These are phyloP conservation scores for Herpotrichia juniperi DNA, from an alignment of 2,329 filamentous ascomycete genomes.

Conservation along the genomic window DNA sequence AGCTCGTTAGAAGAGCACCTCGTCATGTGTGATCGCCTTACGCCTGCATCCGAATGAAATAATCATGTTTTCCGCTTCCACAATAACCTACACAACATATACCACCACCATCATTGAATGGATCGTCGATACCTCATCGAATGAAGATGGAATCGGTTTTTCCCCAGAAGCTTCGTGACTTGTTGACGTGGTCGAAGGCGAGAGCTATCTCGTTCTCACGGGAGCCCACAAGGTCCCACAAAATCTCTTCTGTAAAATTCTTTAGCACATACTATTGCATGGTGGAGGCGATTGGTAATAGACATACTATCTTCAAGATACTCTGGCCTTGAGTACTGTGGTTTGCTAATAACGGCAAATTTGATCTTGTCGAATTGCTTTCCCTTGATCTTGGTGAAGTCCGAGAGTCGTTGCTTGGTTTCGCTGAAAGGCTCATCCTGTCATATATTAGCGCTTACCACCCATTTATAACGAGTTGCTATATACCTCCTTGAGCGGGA, in stretches of 20 bases:
- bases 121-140: constrained; percentile 42
- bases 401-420: constrained; percentile 92
- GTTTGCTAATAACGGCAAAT: constrained; percentile 75
- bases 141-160: constrained; percentile 70
- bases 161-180: constrained; percentile 63
- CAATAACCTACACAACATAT: constrained; percentile 5
- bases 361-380: constrained; percentile 99
- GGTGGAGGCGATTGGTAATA: background rate
- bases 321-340: constrained; percentile 74
- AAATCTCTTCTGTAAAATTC: constrained; percentile 48
- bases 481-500: constrained; percentile 78
- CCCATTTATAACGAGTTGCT: background rate
- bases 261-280: constrained; percentile 20
- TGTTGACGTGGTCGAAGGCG: constrained; percentile 68
- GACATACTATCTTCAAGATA: constrained; percentile 86
- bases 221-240: constrained; percentile 49
- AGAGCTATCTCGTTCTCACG: constrained; percentile 49
- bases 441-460: constrained; percentile 22
- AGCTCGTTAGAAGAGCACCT: too few species aligned
- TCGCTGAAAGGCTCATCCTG: constrained; percentile 86
- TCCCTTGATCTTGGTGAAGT: constrained; percentile 91
- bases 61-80: background rate
- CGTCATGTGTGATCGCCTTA: constrained; percentile 5
- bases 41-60: background rate
- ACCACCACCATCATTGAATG: background rate